Percentiles rank a stretch among this genome's conserved stretches.
Evolutionary conservation across 2,329 filamentous ascomycete genomes (phyloP).

Genomic region (Cordyceps fumosorosea): DNA sequence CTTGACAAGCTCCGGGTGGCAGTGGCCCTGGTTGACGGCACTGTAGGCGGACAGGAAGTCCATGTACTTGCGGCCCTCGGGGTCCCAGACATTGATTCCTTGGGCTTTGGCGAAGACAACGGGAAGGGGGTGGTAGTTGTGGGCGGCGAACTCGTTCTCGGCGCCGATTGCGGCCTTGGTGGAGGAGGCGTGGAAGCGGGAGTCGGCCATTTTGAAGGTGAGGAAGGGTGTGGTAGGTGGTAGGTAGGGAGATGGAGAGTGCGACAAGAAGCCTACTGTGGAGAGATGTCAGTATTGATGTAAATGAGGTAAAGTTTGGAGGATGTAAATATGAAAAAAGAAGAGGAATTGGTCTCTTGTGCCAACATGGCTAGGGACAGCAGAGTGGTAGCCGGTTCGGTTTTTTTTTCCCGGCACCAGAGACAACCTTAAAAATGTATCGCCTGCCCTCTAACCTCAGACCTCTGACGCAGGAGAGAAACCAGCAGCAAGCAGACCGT

Average conservation of each 20-base stretch:
- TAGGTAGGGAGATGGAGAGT: not conserved
- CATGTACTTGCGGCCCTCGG: conserved; percentile 89
- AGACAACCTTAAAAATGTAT: not conserved
- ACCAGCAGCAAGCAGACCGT: not conserved
- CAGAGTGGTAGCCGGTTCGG: not conserved
- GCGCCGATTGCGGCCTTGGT: conserved; percentile 71
- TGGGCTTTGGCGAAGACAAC: conserved; percentile 84
- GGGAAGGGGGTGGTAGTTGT: conserved; percentile 97
- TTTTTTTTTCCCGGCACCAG: not conserved
- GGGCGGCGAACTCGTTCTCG: conserved; percentile 81
- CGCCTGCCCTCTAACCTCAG: no score
- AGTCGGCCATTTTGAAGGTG: conserved; percentile 40
- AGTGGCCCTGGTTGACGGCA: conserved; percentile 96
- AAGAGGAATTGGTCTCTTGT: not conserved
- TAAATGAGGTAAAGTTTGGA: not conserved
- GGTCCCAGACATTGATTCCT: conserved; percentile 91
- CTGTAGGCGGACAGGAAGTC: conserved; percentile 98
- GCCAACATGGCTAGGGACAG: no score
- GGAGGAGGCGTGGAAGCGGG: conserved; percentile 65
- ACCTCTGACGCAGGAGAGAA: not conserved
- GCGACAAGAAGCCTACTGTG: not conserved
- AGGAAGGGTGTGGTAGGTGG: no score
- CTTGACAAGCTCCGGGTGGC: conserved; percentile 91
- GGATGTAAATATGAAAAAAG: not conserved
- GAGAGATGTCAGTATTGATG: not conserved